Conservation (phyloP, 352 stramenopile species). For the Phytophthora chlamydospora region DNA sequence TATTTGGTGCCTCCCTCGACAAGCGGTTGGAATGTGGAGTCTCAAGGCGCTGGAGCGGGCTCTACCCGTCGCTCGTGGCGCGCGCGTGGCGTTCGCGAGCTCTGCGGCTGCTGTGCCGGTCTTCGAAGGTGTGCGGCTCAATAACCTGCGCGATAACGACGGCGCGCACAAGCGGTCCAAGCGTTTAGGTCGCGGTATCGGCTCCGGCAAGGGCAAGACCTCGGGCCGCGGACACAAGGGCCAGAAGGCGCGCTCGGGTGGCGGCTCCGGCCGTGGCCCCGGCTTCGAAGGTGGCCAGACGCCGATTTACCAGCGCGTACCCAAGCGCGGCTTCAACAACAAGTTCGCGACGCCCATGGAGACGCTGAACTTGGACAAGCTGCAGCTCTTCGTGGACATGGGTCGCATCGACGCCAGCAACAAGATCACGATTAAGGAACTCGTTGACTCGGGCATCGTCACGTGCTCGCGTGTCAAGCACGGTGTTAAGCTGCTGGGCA, state of each 20-base stretch:
- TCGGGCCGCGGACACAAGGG: slow-evolving; percentile 97
- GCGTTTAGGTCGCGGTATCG: slow-evolving; percentile 92
- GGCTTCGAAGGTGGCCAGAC: slow-evolving; percentile 99
- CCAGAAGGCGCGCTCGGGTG: slow-evolving; percentile 94
- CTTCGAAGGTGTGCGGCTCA: slow-evolving; percentile 72
- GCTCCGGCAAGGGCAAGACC: slow-evolving; percentile 95
- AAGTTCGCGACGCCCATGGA: slow-evolving; percentile 92
- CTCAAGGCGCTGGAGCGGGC: slow-evolving; percentile 63
- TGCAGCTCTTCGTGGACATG: slow-evolving; percentile 98
- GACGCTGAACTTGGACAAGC: slow-evolving; percentile 92
- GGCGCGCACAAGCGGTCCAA: slow-evolving; percentile 90
- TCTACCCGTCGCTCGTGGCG: slow-evolving; percentile 40
- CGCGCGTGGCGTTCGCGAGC: slow-evolving; percentile 48
- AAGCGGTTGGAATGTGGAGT: slow-evolving; percentile 46
- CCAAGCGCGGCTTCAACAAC: slow-evolving; percentile 99
- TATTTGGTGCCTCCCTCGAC: slow-evolving; percentile 13
- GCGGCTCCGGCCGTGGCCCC: slow-evolving; percentile 76
- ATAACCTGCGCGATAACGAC: slow-evolving; percentile 88
- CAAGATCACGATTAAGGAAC: slow-evolving; percentile 94
- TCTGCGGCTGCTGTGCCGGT: slow-evolving; percentile 47
- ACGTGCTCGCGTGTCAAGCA: slow-evolving; percentile 93
- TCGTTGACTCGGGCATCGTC: slow-evolving; percentile 90
- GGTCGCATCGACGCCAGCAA: slow-evolving; percentile 91
- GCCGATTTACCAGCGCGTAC: slow-evolving; percentile 95
- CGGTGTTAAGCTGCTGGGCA: slow-evolving; percentile 95